These are phyloP conservation scores for Fusarium subglutinans DNA, from an alignment of 2,329 filamentous ascomycete genomes.

Conservation along the genomic window DNA sequence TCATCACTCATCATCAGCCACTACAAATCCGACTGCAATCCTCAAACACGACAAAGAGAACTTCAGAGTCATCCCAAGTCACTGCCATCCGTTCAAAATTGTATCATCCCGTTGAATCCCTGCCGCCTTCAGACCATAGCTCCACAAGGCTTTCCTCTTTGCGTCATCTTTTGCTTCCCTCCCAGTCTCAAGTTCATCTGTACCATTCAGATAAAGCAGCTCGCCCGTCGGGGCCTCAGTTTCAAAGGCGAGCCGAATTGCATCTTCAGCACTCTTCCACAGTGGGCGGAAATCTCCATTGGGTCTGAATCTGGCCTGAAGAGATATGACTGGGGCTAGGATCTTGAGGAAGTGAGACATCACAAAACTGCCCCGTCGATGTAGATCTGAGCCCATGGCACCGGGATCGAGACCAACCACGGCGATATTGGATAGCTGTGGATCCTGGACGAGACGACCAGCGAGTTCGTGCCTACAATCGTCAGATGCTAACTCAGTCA, in stretches of 20 bases:
- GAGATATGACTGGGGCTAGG: slow-evolving; percentile 38
- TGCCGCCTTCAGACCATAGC: slow-evolving; percentile 41
- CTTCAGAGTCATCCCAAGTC: not conserved
- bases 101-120: slow-evolving; percentile 43
- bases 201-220: slow-evolving; percentile 48
- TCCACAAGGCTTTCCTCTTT: slow-evolving; percentile 47
- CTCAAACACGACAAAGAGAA: not conserved
- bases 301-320: slow-evolving; percentile 39
- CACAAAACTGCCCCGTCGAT: slow-evolving; percentile 40
- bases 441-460: slow-evolving; percentile 47
- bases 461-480: slow-evolving; percentile 47
- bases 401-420: slow-evolving; percentile 53
- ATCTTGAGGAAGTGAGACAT: slow-evolving; percentile 37
- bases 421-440: slow-evolving; percentile 46
- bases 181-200: slow-evolving; percentile 40
- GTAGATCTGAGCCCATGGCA: slow-evolving; percentile 47
- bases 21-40: not conserved
- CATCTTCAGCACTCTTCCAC: slow-evolving; percentile 48
- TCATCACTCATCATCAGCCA: not conserved
- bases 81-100: slow-evolving; percentile 42
- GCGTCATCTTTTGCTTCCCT: slow-evolving; percentile 44
- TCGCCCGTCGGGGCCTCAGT: slow-evolving; percentile 41
- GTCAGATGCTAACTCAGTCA: slow-evolving; percentile 5
- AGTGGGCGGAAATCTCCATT: slow-evolving; percentile 45
- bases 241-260: slow-evolving; percentile 46